A percentile compares a stretch with the other conserved stretches of the same genome.
Conservation (phyloP, 2,329 filamentous ascomycete species). For the Aciculosporium take region DNA sequence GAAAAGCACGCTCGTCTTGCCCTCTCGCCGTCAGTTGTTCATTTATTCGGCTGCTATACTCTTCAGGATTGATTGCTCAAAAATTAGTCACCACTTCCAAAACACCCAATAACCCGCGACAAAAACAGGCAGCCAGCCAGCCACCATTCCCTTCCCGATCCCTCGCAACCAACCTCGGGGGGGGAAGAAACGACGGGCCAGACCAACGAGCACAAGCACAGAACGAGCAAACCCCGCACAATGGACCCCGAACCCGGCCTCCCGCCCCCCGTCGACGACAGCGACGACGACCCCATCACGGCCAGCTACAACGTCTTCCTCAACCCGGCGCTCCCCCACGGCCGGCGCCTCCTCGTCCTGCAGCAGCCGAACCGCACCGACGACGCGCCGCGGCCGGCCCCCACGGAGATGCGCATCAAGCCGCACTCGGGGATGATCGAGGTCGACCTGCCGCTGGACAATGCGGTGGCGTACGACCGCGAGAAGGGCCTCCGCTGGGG, state of each 20-base stretch:
- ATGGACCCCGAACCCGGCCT: slow-evolving; percentile 14
- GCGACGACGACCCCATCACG: slow-evolving; percentile 53
- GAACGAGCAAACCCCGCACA: slow-evolving; percentile 3
- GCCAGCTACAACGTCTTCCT: slow-evolving; percentile 75
- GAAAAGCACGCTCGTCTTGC: too few species aligned
- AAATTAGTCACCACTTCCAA: too few species aligned
- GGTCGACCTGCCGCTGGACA: slow-evolving; percentile 75
- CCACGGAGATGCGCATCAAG: slow-evolving; percentile 71
- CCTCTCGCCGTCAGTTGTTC: too few species aligned
- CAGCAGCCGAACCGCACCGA: slow-evolving; percentile 73
- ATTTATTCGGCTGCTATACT: too few species aligned
- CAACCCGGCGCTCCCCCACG: slow-evolving; percentile 52
- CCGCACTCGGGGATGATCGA: slow-evolving; percentile 71
- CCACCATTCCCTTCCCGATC: too few species aligned
- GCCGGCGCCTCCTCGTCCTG: slow-evolving; percentile 61
- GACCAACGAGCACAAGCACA: too few species aligned
- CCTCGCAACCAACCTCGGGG: too few species aligned
- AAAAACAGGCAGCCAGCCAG: too few species aligned
- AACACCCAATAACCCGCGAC: too few species aligned
- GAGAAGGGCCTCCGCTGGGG: slow-evolving; percentile 75
- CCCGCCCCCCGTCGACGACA: slow-evolving; percentile 12
- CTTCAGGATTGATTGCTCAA: too few species aligned
- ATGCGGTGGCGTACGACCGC: slow-evolving; percentile 62
- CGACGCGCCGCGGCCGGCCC: slow-evolving; percentile 35
- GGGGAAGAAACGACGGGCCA: too few species aligned